Percentiles rank a stretch among this genome's conserved stretches.
These are phyloP conservation scores for Mycena vulgaris DNA, from an alignment of 768 basidiomycete genomes.

Conservation along the genomic window DNA sequence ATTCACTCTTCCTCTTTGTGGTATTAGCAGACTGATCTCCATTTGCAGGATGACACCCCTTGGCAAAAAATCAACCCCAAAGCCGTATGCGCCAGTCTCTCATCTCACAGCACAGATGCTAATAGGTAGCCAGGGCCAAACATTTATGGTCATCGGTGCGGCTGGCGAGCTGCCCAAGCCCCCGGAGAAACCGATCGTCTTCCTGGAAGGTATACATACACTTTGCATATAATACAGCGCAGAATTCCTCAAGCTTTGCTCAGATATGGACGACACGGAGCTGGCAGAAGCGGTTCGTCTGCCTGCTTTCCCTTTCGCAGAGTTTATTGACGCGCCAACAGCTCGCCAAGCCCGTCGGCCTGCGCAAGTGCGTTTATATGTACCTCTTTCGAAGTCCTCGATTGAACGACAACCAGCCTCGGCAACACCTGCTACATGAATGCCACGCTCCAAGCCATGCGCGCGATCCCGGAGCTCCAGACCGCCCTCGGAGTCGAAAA, in stretches of 20 bases:
- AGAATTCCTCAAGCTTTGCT: not conserved
- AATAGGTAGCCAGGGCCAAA: constrained; percentile 75
- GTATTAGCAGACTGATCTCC: constrained; percentile 16
- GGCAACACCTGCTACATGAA: constrained; percentile 99
- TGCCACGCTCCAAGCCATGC: constrained; percentile 93
- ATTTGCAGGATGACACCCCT: constrained; percentile 83
- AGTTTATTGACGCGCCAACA: constrained; percentile 44
- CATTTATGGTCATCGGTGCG: constrained; percentile 94
- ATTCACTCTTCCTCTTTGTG: not conserved
- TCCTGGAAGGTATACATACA: constrained; percentile 80
- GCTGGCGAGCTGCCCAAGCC: constrained; percentile 94
- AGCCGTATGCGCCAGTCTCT: constrained; percentile 64
- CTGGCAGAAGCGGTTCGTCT: constrained; percentile 82
- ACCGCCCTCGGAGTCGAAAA: constrained; percentile 67
- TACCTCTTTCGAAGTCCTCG: not conserved
- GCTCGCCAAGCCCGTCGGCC: constrained; percentile 86
- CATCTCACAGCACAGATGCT: constrained; percentile 1
- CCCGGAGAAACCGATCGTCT: constrained; percentile 83
- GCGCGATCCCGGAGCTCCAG: constrained; percentile 92
- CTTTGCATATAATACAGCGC: not conserved
- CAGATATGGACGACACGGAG: constrained; percentile 89
- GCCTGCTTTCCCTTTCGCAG: constrained; percentile 42
- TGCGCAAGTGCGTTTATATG: constrained; percentile 72
- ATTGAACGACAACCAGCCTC: constrained; percentile 56
- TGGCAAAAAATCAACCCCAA: constrained; percentile 91